Conservation (phyloP, 208 protist species). For the Acanthamoeba castellanii region DNA sequence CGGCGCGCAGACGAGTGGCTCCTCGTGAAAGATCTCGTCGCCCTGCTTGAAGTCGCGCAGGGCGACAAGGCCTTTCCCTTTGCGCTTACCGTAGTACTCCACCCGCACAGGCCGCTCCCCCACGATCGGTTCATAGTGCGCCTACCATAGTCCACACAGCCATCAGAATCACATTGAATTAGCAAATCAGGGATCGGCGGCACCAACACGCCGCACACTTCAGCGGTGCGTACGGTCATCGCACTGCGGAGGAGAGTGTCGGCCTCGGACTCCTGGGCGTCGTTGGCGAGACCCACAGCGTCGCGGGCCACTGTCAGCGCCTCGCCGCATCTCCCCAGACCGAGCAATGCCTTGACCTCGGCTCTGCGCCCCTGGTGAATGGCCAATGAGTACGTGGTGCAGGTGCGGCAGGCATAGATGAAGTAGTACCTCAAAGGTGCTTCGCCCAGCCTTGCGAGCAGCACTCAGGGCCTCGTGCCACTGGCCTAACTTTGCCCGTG, state of each 20-base stretch:
- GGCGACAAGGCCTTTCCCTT: slow-evolving; percentile 6
- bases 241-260: neutral
- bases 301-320: neutral
- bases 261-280: neutral
- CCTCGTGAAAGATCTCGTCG: slow-evolving; percentile 29
- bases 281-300: neutral
- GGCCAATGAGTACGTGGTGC: neutral
- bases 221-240: neutral
- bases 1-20: slow-evolving; percentile 8
- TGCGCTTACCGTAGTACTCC: slow-evolving; percentile 1
- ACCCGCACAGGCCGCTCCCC: slow-evolving; percentile 16
- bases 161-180: neutral
- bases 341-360: neutral
- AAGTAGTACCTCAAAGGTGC: neutral
- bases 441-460: neutral
- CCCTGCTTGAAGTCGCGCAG: slow-evolving; percentile 43
- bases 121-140: neutral
- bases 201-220: neutral
- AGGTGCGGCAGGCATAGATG: too few relatives aligned
- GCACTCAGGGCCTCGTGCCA: neutral
- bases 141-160: neutral
- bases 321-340: neutral
- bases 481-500: neutral
- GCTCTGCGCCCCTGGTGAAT: neutral
- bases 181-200: too few relatives aligned